Base-by-base conservation (phyloP, 768 basidiomycete species). In the Trametes elegans region DNA sequence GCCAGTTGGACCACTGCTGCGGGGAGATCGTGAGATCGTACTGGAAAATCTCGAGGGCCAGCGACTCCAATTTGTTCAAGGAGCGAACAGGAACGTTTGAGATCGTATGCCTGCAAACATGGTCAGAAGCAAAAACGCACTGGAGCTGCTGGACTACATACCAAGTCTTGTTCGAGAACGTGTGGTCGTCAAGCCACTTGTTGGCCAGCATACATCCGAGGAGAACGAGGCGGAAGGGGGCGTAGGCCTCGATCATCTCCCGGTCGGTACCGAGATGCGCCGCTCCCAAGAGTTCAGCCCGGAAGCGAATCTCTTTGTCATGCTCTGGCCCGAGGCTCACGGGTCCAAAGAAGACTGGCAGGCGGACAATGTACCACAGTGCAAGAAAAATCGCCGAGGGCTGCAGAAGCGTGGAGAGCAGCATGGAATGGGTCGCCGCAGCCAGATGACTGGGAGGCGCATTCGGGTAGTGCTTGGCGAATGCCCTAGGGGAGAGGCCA, bases 161-260 rank as follows among this genome's bases (percentile, higher is more conserved):
- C 90, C 90, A 92, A 49, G 90, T 92, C 74, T 90, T 91, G 72
- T 91, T 91, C 35, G 88, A 90, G 70, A 91, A 92, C 0, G 90
- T 91, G 64, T 92, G 90, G 62, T 92, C 90, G 60, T 91, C 89
- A 60, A 92, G 66, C 90, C 90, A 91, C 71, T 92, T 92, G 69
- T 91, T 91, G 18, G 89, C 88, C 29, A 92, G 73, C 88, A 92
- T 90, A 58, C 84, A 90, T 18, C 90, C 90, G 21, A 92, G 75
- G 21, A 92, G 79, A 54, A 91, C 75, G 38, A 92, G 75, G 49
- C 87, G 82, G 69, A 90, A 91, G 10, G 86, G 82, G 1, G 83
- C 84, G 55, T 76, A 78, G 6, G 76, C 74, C 65, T 88, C 87
- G 44, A 74, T 70, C 3, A 73, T 70, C 41, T 82, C 80, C 59